phyloP scores from a whole-genome alignment of 306 rosid species.

The Spatholobus suberectus region DNA sequence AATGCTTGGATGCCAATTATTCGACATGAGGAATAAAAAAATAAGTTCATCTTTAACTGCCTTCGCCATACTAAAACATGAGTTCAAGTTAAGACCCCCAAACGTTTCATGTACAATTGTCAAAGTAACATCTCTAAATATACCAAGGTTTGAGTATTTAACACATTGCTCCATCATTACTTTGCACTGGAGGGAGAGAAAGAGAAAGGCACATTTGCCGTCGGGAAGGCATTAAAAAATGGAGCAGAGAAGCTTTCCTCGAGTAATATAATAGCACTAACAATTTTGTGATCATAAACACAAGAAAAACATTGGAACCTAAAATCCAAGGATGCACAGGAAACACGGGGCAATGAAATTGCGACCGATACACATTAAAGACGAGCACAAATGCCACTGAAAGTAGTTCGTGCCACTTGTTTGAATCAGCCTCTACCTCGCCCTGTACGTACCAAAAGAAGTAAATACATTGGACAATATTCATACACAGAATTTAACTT shows the following conservation, averaged over 20 bases:
- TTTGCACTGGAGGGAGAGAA: not conserved
- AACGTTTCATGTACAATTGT: constrained; percentile 30
- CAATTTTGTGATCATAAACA: constrained; percentile 18
- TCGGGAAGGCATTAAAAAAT: not conserved
- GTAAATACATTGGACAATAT: constrained; percentile 11
- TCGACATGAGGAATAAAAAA: not conserved
- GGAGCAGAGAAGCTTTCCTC: constrained; percentile 20
- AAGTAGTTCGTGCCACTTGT: constrained; percentile 23
- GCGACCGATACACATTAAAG: constrained; percentile 21
- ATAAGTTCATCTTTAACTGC: not conserved
- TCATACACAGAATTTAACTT: not conserved
- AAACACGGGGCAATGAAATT: constrained; percentile 31
- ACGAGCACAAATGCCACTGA: constrained; percentile 41
- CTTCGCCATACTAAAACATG: not conserved
- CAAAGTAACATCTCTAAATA: constrained; percentile 12
- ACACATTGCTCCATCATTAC: constrained; percentile 1
- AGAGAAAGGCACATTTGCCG: not conserved
- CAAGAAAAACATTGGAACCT: constrained; percentile 20
- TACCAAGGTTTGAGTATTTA: not conserved
- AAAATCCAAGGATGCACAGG: constrained; percentile 39
- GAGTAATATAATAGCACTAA: constrained; percentile 24
- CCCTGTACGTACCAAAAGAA: constrained; percentile 57
- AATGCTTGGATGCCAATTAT: not conserved
- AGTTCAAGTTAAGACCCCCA: not conserved
- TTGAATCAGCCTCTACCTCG: constrained; percentile 67